phyloP scores from a whole-genome alignment of 2,329 filamentous ascomycete genomes.

The Cladosporium sp. region DNA sequence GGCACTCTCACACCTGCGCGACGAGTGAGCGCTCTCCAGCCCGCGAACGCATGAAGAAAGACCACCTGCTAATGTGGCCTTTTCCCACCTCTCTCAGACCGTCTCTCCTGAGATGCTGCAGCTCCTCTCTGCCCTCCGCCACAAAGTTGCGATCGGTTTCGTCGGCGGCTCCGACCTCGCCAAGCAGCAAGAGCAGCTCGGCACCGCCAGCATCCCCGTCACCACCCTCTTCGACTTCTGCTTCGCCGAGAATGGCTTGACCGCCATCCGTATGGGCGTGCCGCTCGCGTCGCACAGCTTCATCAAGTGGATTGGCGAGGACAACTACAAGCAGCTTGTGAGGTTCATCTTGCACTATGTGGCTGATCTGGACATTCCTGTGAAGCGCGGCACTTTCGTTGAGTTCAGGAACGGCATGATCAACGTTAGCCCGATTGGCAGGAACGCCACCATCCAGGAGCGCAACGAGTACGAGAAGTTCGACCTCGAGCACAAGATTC shows the following conservation, averaged over 20 bases:
- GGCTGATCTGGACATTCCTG: slow-evolving; percentile 75
- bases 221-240: slow-evolving; percentile 92
- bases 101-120: slow-evolving; percentile 78
- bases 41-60: not conserved
- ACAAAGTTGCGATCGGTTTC: slow-evolving; percentile 85
- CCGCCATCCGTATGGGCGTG: slow-evolving; percentile 78
- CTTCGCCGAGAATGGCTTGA: slow-evolving; percentile 95
- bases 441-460: slow-evolving; percentile 79
- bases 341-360: slow-evolving; percentile 76
- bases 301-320: slow-evolving; percentile 87
- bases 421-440: slow-evolving; percentile 77
- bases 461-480: slow-evolving; percentile 76
- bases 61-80: slow-evolving; percentile 1
- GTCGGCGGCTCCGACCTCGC: slow-evolving; percentile 87
- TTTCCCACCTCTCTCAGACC: slow-evolving; percentile 14
- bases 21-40: slow-evolving; percentile 50
- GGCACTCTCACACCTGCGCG: slow-evolving; percentile 83
- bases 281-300: slow-evolving; percentile 76
- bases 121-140: slow-evolving; percentile 72
- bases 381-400: slow-evolving; percentile 80
- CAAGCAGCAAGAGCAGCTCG: slow-evolving; percentile 97
- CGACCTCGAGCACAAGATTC: slow-evolving; percentile 72
- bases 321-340: slow-evolving; percentile 73
- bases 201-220: slow-evolving; percentile 63
- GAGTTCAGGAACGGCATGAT: slow-evolving; percentile 92